Evolutionary conservation across 768 basidiomycete genomes (phyloP).

Genomic region (Lentinula guzmanii): DNA sequence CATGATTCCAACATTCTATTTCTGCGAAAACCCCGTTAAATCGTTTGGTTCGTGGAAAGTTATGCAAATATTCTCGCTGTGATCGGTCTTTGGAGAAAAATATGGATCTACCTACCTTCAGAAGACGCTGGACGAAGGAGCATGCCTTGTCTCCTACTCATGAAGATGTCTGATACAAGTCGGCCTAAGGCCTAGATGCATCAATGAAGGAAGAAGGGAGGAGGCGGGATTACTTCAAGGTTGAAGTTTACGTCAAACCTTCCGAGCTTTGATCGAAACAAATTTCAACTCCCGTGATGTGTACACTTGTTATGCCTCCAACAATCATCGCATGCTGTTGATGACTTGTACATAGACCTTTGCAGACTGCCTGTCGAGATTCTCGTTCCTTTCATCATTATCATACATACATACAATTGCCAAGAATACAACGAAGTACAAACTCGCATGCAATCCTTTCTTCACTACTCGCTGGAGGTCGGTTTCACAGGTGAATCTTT

Average conservation of each 20-base stretch:
- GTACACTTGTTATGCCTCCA: not conserved
- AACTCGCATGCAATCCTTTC: not conserved
- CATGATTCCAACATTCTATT: conserved; percentile 72
- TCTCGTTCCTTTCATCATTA: not conserved
- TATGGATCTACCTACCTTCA: conserved; percentile 51
- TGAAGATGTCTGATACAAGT: conserved; percentile 17
- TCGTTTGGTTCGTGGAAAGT: not conserved
- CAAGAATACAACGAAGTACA: not conserved
- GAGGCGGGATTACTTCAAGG: conserved; percentile 2
- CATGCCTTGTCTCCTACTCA: conserved; percentile 64
- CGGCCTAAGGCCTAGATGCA: conserved; percentile 5
- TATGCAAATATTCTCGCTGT: conserved; percentile 14
- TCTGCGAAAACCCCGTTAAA: conserved; percentile 36
- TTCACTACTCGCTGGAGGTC: not conserved
- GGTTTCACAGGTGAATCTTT: conserved; percentile 5
- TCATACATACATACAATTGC: not conserved
- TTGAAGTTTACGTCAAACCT: conserved; percentile 3
- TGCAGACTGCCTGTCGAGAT: not conserved
- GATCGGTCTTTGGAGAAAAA: conserved; percentile 9
- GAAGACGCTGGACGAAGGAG: conserved; percentile 63
- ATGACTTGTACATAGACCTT: not conserved
- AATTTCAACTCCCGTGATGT: conserved; percentile 4
- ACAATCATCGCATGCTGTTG: no score
- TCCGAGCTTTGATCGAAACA: conserved; percentile 4
- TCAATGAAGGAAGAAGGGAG: conserved; percentile 1